Evolutionary conservation across 2,329 filamentous ascomycete species (phyloP).

Genomic region (Fusarium piperis): DNA sequence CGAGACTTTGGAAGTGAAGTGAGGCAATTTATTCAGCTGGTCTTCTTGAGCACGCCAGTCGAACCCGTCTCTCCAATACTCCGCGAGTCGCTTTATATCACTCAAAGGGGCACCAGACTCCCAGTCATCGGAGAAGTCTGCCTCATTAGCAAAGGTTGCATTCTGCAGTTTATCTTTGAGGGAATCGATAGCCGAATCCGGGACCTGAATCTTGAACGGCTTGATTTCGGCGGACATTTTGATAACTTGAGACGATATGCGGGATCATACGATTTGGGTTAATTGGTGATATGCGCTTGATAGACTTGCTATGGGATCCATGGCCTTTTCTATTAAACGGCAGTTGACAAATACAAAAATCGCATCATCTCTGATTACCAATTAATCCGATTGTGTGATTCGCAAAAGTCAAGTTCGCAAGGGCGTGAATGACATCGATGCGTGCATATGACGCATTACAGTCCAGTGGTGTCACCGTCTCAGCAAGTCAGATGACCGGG

Average conservation of each 20-base stretch:
- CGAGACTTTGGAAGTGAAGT: slow-evolving; percentile 62
- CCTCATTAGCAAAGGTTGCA: slow-evolving; percentile 43
- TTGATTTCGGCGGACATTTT: slow-evolving; percentile 39
- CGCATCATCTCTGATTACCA: neutral
- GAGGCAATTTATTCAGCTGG: slow-evolving; percentile 66
- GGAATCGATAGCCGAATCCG: slow-evolving; percentile 43
- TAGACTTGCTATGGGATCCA: neutral
- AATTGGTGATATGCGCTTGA: neutral
- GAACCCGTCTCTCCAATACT: slow-evolving; percentile 58
- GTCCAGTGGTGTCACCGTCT: neutral
- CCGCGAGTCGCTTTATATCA: slow-evolving; percentile 48
- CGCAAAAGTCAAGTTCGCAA: neutral
- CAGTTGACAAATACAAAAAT: neutral
- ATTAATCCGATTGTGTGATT: neutral
- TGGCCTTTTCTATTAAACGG: neutral
- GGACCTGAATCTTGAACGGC: slow-evolving; percentile 49
- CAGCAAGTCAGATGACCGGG: too few relatives aligned
- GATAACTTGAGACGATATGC: neutral
- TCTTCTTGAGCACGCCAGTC: slow-evolving; percentile 70
- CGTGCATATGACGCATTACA: neutral
- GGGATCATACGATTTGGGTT: neutral
- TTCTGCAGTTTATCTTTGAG: slow-evolving; percentile 47
- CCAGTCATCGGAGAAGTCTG: slow-evolving; percentile 48
- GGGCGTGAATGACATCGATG: neutral
- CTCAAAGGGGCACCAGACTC: slow-evolving; percentile 45